These are phyloP conservation scores for Microbotryomycetes sp. DNA, from an alignment of 1,284 basidiomycete species.

Conservation along the genomic window DNA sequence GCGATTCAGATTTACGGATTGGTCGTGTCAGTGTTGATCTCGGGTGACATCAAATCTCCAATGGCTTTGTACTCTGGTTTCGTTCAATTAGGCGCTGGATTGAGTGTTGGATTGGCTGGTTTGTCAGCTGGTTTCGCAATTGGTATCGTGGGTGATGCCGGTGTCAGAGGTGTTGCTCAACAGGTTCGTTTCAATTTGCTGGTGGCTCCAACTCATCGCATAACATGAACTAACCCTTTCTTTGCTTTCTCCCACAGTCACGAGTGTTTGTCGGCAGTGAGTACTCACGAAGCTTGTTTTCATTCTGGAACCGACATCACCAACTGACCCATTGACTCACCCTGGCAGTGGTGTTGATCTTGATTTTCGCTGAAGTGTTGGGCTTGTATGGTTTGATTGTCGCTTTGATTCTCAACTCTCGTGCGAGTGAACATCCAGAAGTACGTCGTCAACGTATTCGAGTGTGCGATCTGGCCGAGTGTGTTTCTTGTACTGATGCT, in stretches of 20 bases:
- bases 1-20: slow-evolving; percentile 46
- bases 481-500: too few species aligned
- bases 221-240: slow-evolving; percentile 12
- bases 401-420: slow-evolving; percentile 44
- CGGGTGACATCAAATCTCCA: slow-evolving; percentile 46
- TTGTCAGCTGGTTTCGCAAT: slow-evolving; percentile 47
- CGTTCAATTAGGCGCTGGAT: slow-evolving; percentile 48
- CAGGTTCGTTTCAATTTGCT: slow-evolving; percentile 29
- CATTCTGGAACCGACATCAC: background rate
- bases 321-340: background rate
- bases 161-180: slow-evolving; percentile 47
- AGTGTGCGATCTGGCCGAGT: too few species aligned
- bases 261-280: slow-evolving; percentile 10
- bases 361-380: slow-evolving; percentile 47
- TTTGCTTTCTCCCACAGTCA: slow-evolving; percentile 18
- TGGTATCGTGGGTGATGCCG: slow-evolving; percentile 48
- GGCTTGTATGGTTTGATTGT: slow-evolving; percentile 46
- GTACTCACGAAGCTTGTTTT: background rate
- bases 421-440: slow-evolving; percentile 18
- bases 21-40: slow-evolving; percentile 47
- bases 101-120: slow-evolving; percentile 48
- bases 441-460: background rate
- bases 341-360: slow-evolving; percentile 40
- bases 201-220: background rate
- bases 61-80: slow-evolving; percentile 47